Conservation (phyloP, 805 yeast genomes). For the Monosporozyma aquatica region DNA sequence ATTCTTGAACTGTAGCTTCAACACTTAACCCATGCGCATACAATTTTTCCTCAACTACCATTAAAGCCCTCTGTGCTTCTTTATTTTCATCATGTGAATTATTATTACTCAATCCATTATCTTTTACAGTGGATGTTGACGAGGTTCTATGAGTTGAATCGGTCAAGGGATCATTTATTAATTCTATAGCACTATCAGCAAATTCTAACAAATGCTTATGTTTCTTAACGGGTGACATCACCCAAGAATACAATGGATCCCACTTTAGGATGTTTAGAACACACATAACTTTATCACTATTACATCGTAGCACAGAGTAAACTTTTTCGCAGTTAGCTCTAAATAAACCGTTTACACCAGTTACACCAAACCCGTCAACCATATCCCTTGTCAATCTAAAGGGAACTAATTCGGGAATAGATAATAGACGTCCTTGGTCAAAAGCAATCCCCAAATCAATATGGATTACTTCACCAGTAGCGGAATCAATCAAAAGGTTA, state of each 20-base stretch:
- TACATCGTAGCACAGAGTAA: constrained; percentile 53
- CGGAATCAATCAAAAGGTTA: constrained; percentile 71
- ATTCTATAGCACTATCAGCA: constrained; percentile 11
- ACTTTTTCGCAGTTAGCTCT: constrained; percentile 65
- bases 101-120: not conserved
- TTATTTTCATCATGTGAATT: constrained; percentile 40
- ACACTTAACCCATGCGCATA: constrained; percentile 57
- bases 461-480: constrained; percentile 88
- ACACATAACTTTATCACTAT: constrained; percentile 62
- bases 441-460: constrained; percentile 95
- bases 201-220: constrained; percentile 31
- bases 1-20: constrained; percentile 76
- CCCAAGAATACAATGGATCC: constrained; percentile 93
- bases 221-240: constrained; percentile 63
- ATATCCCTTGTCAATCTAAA: constrained; percentile 84
- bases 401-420: constrained; percentile 90
- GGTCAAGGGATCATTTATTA: not conserved
- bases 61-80: constrained; percentile 75
- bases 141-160: not conserved
- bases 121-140: not conserved
- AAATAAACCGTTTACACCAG: constrained; percentile 77
- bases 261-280: constrained; percentile 78
- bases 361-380: constrained; percentile 85
- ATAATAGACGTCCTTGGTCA: constrained; percentile 79
- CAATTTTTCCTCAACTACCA: constrained; percentile 62